A percentile compares a stretch with the other conserved stretches of the same genome.
Evolutionary conservation across 305 asterid genomes (phyloP).

Genomic region (Rubia tinctorum): DNA sequence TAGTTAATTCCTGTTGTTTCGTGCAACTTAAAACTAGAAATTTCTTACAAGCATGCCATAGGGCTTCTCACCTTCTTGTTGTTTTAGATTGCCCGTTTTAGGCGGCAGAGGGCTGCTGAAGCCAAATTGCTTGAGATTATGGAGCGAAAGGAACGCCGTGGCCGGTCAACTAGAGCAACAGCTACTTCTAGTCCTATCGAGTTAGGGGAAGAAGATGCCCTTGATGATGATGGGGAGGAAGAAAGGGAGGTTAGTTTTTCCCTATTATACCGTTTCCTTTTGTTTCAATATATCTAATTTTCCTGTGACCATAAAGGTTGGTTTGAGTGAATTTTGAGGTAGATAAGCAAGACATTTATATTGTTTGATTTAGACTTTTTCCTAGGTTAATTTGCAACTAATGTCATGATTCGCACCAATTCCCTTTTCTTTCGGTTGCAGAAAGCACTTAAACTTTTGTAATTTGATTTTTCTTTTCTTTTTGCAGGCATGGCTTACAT

Average conservation of each 20-base stretch:
- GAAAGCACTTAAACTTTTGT: conserved; percentile 3
- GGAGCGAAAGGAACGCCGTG: conserved; percentile 93
- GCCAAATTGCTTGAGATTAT: conserved; percentile 76
- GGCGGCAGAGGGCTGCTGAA: conserved; percentile 88
- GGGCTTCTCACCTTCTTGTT: conserved; percentile 16
- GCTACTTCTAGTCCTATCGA: conserved; percentile 81
- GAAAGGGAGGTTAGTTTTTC: conserved; percentile 76
- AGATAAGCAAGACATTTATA: background rate
- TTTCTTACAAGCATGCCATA: background rate
- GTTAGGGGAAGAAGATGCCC: conserved; percentile 64
- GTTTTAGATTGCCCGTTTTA: conserved; percentile 81
- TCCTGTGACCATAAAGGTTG: background rate
- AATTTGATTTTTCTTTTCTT: conserved; percentile 11
- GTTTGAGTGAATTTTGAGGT: background rate
- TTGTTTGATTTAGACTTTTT: background rate
- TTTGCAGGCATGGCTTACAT: conserved; percentile 85
- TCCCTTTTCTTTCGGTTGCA: too few relatives aligned
- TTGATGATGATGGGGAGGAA: conserved; percentile 96
- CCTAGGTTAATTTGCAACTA: background rate
- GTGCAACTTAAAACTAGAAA: background rate
- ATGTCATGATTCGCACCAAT: background rate
- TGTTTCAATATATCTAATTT: background rate
- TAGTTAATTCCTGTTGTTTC: conserved; percentile 12
- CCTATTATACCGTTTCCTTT: background rate
- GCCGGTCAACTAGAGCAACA: conserved; percentile 93